Evolutionary conservation across 169 alveolate genomes (phyloP).

Genomic region (Prorocentrum cordatum): DNA sequence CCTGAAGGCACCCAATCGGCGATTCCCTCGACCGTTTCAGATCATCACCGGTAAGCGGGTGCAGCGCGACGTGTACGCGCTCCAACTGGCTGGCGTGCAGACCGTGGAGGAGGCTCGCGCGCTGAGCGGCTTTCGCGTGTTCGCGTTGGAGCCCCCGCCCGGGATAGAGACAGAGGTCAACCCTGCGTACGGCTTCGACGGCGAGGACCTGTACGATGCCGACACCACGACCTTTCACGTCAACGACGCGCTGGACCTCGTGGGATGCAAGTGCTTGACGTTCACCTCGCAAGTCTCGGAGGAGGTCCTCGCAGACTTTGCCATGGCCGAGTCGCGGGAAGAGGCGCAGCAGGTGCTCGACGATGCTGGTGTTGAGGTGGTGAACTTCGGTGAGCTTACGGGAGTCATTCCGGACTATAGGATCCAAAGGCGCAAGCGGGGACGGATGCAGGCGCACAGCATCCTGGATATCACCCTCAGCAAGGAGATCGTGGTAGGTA

Average conservation of each 20-base stretch:
- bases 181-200: background rate
- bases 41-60: conserved; percentile 55
- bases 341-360: conserved; percentile 18
- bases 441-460: background rate
- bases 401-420: conserved; percentile 65
- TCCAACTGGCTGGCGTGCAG: conserved; percentile 39
- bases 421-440: conserved; percentile 34
- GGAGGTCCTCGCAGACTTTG: conserved; percentile 23
- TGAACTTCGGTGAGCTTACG: conserved; percentile 12
- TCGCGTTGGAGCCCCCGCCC: too few relatives aligned
- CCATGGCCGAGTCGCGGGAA: conserved; percentile 2
- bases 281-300: conserved; percentile 22
- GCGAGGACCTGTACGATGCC: conserved; percentile 38
- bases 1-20: conserved; percentile 52
- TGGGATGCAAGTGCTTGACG: conserved; percentile 14
- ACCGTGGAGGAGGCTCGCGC: conserved; percentile 22
- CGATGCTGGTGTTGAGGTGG: background rate
- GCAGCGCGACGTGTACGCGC: conserved; percentile 27
- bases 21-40: conserved; percentile 62
- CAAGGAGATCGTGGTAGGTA: conserved; percentile 20
- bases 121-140: background rate
- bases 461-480: too few relatives aligned
- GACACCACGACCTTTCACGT: conserved; percentile 32
- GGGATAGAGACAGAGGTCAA: too few relatives aligned
- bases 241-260: conserved; percentile 24